A percentile compares a stretch with the other conserved stretches of the same genome.
phyloP scores from a whole-genome alignment of 139 green algal genomes.

The Desmodesmus armatus region DNA sequence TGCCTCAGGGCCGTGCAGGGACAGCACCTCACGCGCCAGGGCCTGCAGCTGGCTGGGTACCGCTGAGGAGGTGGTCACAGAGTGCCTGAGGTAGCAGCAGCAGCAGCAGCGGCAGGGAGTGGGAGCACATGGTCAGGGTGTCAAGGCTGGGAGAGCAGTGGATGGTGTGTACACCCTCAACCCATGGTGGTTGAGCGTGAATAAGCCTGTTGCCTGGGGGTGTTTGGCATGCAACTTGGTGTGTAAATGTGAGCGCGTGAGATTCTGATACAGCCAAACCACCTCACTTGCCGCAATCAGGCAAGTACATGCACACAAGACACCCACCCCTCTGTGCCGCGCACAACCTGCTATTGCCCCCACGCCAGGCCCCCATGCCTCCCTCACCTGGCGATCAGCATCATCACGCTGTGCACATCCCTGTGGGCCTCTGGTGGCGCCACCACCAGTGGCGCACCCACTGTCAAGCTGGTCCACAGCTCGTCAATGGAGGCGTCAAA shows the following conservation, averaged over 20 bases:
- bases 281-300: too few relatives aligned
- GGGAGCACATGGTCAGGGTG: background rate
- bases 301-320: too few relatives aligned
- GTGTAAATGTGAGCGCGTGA: too few relatives aligned
- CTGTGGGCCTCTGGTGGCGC: constrained; percentile 1
- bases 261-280: too few relatives aligned
- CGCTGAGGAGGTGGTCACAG: background rate
- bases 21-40: background rate
- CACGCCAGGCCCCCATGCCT: too few relatives aligned
- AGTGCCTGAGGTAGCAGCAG: background rate
- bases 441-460: background rate
- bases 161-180: background rate
- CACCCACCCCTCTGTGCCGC: too few relatives aligned
- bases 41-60: background rate
- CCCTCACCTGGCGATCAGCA: constrained; percentile 7
- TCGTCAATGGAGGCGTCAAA: background rate
- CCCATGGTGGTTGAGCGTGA: too few relatives aligned
- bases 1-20: background rate
- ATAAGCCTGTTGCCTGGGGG: too few relatives aligned
- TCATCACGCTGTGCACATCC: background rate
- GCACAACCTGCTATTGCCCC: too few relatives aligned
- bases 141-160: background rate
- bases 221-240: too few relatives aligned
- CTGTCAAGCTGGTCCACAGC: background rate
- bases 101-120: background rate